These are phyloP conservation scores for Populus ilicifolia DNA, from an alignment of 345 rosid species.

Conservation along the genomic window DNA sequence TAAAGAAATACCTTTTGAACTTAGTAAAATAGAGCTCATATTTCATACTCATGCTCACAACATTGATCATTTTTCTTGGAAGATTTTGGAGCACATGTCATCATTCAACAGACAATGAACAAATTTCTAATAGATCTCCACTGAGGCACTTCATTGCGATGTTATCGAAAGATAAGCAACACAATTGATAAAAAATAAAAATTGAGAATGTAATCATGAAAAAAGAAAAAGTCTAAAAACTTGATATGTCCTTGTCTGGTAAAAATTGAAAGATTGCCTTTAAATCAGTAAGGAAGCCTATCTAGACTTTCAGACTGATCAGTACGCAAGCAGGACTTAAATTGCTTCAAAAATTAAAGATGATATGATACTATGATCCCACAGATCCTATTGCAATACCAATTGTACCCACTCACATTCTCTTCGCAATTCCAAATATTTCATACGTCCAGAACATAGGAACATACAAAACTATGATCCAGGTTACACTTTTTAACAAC, in stretches of 20 bases:
- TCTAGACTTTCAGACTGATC: not conserved
- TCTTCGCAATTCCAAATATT: not conserved
- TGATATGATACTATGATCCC: not conserved
- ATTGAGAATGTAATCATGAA: no score
- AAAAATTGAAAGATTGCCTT: no score
- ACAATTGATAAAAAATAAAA: no score
- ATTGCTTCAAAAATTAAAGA: not conserved
- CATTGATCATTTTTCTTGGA: no score
- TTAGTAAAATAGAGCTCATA: not conserved
- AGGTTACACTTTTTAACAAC: not conserved
- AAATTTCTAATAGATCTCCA: no score
- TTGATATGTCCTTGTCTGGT: no score
- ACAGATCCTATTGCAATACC: not conserved
- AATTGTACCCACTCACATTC: not conserved
- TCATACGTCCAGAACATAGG: not conserved
- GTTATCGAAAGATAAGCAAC: no score
- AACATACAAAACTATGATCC: not conserved
- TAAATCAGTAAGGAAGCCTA: no score
- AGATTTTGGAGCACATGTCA: no score
- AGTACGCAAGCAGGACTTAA: not conserved
- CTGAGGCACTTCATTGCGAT: no score
- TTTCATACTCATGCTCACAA: not conserved
- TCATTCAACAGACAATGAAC: no score
- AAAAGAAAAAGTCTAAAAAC: no score
- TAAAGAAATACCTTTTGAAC: not conserved